Evolutionary conservation across 352 stramenopile genomes (phyloP), one percentile per base, ranked within the genome.

Genomic region (Pythium scleroteichum): DNA sequence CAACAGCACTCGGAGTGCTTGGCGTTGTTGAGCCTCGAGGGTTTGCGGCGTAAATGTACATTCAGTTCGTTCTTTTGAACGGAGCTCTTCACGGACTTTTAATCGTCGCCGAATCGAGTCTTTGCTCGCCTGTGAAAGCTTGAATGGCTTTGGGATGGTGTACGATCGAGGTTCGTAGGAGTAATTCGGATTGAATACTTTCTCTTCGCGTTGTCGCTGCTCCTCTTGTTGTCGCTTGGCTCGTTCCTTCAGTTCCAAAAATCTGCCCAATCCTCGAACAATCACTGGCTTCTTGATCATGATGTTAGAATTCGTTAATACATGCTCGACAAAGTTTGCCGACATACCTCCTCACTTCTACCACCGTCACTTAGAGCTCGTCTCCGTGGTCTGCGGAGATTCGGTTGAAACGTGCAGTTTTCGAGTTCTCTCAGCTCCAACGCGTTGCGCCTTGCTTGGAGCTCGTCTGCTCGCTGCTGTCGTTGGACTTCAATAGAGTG

Each of bases 341-440:
- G 20, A 42, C 46, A 46, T 51, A 62, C 61, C 46, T 47, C 53
- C 38, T 27, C 24, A 39, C 14, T 16, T 29, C 26, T 52, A 7
- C 16, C 23, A 14, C 32, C 27, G 35, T 67, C 26, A 17, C 39
- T 53, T 2, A 6, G 2, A 6, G 39, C 14, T 38, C 47, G 27
- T 0, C 48, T 48, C 19, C n/a, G 58, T 19, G 49, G 20, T 19
- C 58, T 39, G 29, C 47, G 50, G 4, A 51, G 19, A 45, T 68
- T 90, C 0, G 85, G 85, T 23, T 82, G 74, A 32, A 96, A 96
- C 4, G 88, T 95, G 45, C 87, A 96, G 52, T 96, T 80, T 51
- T 89, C 62, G 2, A 94, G 64, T 42, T 92, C 78, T 45, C 77
- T 73, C 2, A 92, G 45, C 47, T 90, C 79, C 16, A 75, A 70